These are phyloP conservation scores for Pichia sp. DNA, from an alignment of 1,139 yeast species.

Conservation along the genomic window DNA sequence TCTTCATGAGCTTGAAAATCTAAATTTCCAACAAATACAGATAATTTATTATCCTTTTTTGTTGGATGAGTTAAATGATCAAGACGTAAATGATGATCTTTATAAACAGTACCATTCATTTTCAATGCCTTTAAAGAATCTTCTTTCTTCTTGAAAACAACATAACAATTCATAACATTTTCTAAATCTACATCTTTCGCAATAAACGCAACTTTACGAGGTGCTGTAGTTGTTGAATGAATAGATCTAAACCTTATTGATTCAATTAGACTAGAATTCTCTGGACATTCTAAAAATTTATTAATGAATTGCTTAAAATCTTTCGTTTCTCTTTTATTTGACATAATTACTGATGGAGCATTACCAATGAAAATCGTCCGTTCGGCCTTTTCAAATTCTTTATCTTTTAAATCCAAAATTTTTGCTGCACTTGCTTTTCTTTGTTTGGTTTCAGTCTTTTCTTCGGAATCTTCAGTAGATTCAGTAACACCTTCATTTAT, in stretches of 20 bases:
- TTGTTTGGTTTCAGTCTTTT: slow-evolving; percentile 14
- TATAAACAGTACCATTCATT: slow-evolving; percentile 65
- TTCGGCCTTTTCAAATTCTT: slow-evolving; percentile 78
- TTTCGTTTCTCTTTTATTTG: slow-evolving; percentile 56
- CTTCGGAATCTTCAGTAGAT: slow-evolving; percentile 26
- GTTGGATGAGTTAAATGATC: slow-evolving; percentile 92
- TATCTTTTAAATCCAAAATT: slow-evolving; percentile 51
- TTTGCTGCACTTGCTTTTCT: slow-evolving; percentile 20
- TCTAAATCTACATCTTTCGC: slow-evolving; percentile 71
- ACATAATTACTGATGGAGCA: slow-evolving; percentile 58
- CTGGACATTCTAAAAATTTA: slow-evolving; percentile 27
- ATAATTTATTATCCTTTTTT: slow-evolving; percentile 74
- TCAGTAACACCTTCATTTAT: slow-evolving; percentile 20
- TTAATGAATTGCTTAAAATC: slow-evolving; percentile 58
- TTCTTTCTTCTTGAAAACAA: slow-evolving; percentile 56
- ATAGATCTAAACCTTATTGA: slow-evolving; percentile 89
- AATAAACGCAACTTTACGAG: slow-evolving; percentile 88
- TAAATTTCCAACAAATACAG: slow-evolving; percentile 88
- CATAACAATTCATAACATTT: slow-evolving; percentile 80
- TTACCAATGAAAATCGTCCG: slow-evolving; percentile 89
- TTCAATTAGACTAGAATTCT: slow-evolving; percentile 34
- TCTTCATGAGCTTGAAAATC: slow-evolving; percentile 94
- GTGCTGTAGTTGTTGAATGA: slow-evolving; percentile 81
- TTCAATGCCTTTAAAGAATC: slow-evolving; percentile 47
- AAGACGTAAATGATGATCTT: slow-evolving; percentile 74